phyloP scores from a whole-genome alignment of 495 filamentous ascomycete species.

The Pyronema domesticum region DNA sequence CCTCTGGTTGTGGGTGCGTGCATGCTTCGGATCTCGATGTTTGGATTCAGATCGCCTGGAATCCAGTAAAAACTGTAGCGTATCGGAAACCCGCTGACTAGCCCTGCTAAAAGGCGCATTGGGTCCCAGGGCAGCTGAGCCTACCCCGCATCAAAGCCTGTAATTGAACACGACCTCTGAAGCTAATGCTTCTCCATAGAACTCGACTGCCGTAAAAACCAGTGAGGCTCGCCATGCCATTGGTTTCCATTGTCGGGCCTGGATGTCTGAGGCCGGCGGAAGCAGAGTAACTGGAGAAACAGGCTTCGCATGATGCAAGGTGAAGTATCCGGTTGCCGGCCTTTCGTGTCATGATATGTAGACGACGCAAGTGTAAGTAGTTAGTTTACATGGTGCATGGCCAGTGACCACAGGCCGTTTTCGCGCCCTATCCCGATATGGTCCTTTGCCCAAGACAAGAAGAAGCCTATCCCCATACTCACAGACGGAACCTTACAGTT shows the following conservation, averaged over 20 bases:
- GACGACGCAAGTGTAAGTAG: not conserved
- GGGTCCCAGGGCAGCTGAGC: not conserved
- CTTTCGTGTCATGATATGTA: not conserved
- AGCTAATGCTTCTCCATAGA: not conserved
- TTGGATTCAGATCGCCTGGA: not conserved
- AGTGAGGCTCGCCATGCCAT: not conserved
- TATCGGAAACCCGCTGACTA: not conserved
- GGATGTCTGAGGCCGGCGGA: not conserved
- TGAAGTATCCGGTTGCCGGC: conserved; percentile 5
- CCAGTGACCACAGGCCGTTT: not conserved
- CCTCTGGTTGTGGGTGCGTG: not conserved
- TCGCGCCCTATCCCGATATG: not conserved
- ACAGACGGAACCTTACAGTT: not conserved
- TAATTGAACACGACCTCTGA: not conserved
- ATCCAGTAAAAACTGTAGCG: not conserved
- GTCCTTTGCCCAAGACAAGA: not conserved
- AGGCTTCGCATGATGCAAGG: conserved; percentile 2
- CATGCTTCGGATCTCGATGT: not conserved
- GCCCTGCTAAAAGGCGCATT: not conserved
- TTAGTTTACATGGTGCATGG: not conserved
- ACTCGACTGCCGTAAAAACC: not conserved
- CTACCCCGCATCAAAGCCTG: not conserved
- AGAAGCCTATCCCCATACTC: not conserved
- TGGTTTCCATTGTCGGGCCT: not conserved
- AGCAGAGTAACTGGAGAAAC: not conserved